Evolutionary conservation across 257 asterid genomes (phyloP).

Genomic region (Mentha longifolia): DNA sequence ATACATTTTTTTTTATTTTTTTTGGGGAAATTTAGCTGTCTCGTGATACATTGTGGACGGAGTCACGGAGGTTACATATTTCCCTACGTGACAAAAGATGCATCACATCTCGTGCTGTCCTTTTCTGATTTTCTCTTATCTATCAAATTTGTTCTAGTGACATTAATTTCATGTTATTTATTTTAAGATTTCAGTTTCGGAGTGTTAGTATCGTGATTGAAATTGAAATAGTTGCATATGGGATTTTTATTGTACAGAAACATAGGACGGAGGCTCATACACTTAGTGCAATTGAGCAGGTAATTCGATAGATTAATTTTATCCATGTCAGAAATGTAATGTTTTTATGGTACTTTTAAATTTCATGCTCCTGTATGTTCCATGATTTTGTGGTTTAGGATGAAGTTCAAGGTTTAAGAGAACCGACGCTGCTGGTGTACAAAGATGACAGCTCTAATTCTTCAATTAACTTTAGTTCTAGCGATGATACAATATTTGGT

Average conservation of each 20-base stretch:
- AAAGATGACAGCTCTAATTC: constrained; percentile 56
- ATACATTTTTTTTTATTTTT: neutral
- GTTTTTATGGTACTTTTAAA: neutral
- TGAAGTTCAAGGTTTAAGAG: constrained; percentile 59
- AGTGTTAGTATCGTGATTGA: constrained; percentile 10
- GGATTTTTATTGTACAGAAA: constrained; percentile 56
- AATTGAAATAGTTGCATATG: constrained; percentile 20
- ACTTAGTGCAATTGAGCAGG: constrained; percentile 71
- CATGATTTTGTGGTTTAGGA: constrained; percentile 49
- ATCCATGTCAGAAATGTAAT: constrained; percentile 4
- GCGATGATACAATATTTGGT: constrained; percentile 37
- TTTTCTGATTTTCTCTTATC: constrained; percentile 1
- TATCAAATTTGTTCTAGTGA: constrained; percentile 1
- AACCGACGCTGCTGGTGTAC: constrained; percentile 67
- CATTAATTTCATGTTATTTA: neutral
- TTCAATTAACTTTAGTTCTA: constrained; percentile 41
- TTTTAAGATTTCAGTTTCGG: neutral
- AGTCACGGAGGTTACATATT: constrained; percentile 7
- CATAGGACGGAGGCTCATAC: constrained; percentile 66
- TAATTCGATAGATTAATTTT: constrained; percentile 31
- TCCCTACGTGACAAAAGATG: neutral
- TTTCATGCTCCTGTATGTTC: constrained; percentile 22
- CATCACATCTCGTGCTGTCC: neutral
- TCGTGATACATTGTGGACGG: constrained; percentile 7
- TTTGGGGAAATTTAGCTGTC: neutral